Evolutionary conservation across 352 stramenopile genomes (phyloP).

Genomic region (Achlya hypogyna): DNA sequence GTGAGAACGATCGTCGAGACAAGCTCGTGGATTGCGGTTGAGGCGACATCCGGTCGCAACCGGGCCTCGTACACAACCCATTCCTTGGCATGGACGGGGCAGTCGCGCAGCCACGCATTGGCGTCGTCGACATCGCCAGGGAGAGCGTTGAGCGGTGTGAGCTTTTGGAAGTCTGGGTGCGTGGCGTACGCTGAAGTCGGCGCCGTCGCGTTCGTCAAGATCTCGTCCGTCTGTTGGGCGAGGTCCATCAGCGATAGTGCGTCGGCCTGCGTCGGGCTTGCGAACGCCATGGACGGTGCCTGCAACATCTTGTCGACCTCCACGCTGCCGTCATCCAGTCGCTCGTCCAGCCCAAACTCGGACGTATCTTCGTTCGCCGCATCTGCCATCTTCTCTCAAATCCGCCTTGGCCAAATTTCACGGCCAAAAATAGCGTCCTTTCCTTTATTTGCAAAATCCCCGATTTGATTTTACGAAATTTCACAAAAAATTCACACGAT

Average conservation of each 20-base stretch:
- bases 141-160: background rate
- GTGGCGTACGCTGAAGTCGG: too few species aligned
- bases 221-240: background rate
- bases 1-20: background rate
- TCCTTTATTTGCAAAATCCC: too few species aligned
- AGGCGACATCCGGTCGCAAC: conserved; percentile 1
- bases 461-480: too few species aligned
- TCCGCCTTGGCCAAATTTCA: background rate
- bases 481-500: too few species aligned
- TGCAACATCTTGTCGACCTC: background rate
- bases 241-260: background rate
- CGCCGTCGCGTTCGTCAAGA: background rate
- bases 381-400: background rate
- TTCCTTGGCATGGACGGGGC: conserved; percentile 1
- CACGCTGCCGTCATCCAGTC: background rate
- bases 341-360: background rate
- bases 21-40: background rate
- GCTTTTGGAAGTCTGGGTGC: conserved; percentile 9
- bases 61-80: conserved; percentile 13
- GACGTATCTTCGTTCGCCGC: background rate
- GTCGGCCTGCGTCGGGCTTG: background rate
- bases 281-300: background rate
- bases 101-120: background rate
- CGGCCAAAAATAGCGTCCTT: background rate
- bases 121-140: background rate